Conservation (phyloP, 805 yeast species). For the Teunomyces tritomae region DNA sequence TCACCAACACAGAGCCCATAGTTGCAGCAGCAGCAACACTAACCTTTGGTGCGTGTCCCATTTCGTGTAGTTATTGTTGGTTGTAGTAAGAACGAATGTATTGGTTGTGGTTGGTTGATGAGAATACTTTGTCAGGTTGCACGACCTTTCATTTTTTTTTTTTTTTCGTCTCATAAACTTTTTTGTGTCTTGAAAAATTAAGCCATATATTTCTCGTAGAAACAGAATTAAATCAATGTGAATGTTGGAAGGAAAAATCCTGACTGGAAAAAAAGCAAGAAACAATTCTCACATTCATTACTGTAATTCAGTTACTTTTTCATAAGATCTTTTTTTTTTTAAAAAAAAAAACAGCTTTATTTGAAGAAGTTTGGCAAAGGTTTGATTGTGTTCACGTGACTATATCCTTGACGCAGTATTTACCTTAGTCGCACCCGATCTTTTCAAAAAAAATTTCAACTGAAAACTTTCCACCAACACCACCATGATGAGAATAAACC, state of each 20-base stretch:
- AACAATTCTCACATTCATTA: too few relatives aligned
- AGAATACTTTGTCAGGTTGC: background rate
- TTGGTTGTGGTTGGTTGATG: slow-evolving; percentile 9
- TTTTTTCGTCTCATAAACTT: background rate
- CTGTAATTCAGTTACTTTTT: too few relatives aligned
- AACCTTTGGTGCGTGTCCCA: slow-evolving; percentile 38
- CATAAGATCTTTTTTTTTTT: too few relatives aligned
- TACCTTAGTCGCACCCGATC: background rate
- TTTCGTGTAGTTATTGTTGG: slow-evolving; percentile 3
- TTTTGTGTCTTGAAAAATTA: too few relatives aligned
- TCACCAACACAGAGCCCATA: slow-evolving; percentile 40
- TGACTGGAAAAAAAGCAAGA: background rate
- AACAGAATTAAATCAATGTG: too few relatives aligned
- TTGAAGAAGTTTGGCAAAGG: too few relatives aligned
- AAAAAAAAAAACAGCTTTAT: too few relatives aligned
- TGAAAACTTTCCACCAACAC: slow-evolving; percentile 7
- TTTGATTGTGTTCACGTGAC: background rate
- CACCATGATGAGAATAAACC: slow-evolving; percentile 5
- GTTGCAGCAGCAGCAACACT: slow-evolving; percentile 40
- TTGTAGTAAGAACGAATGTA: slow-evolving; percentile 2
- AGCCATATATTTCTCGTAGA: too few relatives aligned
- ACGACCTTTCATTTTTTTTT: background rate
- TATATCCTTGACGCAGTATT: background rate
- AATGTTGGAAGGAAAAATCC: background rate
- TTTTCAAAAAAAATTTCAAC: slow-evolving; percentile 2